A percentile compares a stretch with the other conserved stretches of the same genome.
phyloP scores from a whole-genome alignment of 345 rosid species.

The Toxicodendron radicans region DNA sequence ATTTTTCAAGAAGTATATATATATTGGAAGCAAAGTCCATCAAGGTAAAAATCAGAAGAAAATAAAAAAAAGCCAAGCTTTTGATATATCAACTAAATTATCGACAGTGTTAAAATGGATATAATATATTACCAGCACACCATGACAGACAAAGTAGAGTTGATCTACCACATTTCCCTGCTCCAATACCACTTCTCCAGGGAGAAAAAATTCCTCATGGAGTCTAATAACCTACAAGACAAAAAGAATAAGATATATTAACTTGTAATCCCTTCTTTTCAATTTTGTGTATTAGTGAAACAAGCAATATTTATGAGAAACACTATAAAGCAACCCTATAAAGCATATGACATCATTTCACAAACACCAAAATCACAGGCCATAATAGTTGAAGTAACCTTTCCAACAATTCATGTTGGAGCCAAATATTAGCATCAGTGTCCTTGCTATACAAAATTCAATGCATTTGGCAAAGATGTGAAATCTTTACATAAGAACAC shows the following conservation, averaged over 20 bases:
- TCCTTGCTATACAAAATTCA: constrained; percentile 2
- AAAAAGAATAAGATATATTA: constrained; percentile 6
- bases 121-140: constrained; percentile 62
- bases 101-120: not conserved
- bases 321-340: not conserved
- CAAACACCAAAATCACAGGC: not conserved
- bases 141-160: constrained; percentile 88
- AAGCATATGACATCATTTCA: constrained; percentile 5
- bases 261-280: not conserved
- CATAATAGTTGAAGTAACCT: not conserved
- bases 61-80: not conserved
- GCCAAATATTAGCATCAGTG: not conserved
- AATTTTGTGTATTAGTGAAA: not conserved
- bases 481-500: not conserved
- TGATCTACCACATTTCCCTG: constrained; percentile 92
- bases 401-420: not conserved
- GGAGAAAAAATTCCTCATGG: constrained; percentile 96
- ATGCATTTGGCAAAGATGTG: not conserved
- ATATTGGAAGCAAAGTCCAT: not conserved
- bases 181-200: constrained; percentile 91
- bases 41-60: constrained; percentile 7
- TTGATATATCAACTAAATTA: not conserved
- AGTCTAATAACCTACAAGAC: constrained; percentile 62
- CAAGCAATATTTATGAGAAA: not conserved
- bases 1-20: not conserved